Evolutionary conservation across 164 flowering plant species (phyloP).

Genomic region (Vitis rupestris): DNA sequence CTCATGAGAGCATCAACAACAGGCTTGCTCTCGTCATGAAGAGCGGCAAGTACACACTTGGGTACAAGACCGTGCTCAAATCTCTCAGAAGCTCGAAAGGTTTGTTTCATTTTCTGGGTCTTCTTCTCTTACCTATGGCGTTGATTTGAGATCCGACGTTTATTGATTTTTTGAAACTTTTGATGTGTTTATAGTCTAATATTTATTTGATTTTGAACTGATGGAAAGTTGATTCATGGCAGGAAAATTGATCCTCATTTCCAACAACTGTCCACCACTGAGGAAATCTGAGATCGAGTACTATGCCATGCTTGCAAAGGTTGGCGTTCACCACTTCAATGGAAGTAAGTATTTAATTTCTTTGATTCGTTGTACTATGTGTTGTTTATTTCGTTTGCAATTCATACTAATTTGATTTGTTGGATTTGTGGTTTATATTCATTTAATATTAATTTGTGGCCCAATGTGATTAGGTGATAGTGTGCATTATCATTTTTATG

Average conservation of each 20-base stretch:
- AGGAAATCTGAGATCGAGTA: constrained; percentile 76
- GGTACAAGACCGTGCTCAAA: constrained; percentile 76
- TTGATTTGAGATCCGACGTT: not conserved
- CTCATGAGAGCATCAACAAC: constrained; percentile 84
- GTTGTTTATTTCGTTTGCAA: too few species aligned
- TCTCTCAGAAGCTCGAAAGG: constrained; percentile 69
- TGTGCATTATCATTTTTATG: too few species aligned
- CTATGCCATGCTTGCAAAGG: constrained; percentile 71
- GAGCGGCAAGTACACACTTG: constrained; percentile 80
- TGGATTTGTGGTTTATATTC: too few species aligned
- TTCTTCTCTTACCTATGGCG: not conserved
- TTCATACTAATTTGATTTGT: too few species aligned
- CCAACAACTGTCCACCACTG: constrained; percentile 76
- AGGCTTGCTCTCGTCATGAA: constrained; percentile 82
- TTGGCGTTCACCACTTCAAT: constrained; percentile 74
- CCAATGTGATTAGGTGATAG: too few species aligned
- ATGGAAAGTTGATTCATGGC: not conserved
- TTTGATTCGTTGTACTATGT: too few species aligned
- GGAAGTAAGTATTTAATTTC: constrained; percentile 50
- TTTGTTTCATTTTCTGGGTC: not conserved
- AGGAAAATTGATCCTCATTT: constrained; percentile 58
- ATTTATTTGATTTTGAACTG: too few species aligned
- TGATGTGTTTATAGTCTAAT: too few species aligned
- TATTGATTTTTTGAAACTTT: too few species aligned
- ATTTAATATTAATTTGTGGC: too few species aligned